Base-by-base conservation (phyloP, 2,329 filamentous ascomycete species). In the Sclerotinia minor region DNA sequence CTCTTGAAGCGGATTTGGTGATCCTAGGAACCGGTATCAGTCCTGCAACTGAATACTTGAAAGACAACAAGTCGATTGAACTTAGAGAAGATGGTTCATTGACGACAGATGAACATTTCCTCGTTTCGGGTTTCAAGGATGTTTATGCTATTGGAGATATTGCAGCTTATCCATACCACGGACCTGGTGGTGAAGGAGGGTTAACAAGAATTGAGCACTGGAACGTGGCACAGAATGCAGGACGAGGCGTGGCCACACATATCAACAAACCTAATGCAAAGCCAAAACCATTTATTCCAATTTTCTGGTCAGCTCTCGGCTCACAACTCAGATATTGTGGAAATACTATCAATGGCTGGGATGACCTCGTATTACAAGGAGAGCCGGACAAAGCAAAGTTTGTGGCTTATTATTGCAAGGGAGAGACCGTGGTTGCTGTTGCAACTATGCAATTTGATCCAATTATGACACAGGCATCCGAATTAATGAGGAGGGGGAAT, bases 131-230 rank as follows among this genome's bases (percentile, higher is more conserved):
- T 0, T 79, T 95, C 5, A 85, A 90, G 74, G 90, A 94, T 72
- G 93, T 97, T 64, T 99, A 92, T 76, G 95, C 95, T 19, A 87
- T 99, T 70, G 94, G 94, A 64, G 95, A 99, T 77, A 98, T 99
- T 70, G 94, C 95, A 17, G 94, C 91, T 0, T 97, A 92, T 79
- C 95, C 95, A 0, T 99, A 99, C 81, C 85, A 92, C 78, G 95
- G 95, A 1, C 95, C 95, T 0, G 93, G 92, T 32, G 90, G 92
- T 35, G 84, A 90, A 21, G 92, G 91, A 70, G 84, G 83, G 55
- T 84, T 85, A 24, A 87, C 90, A 0, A 89, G 95, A 71, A 97
- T 98, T 76, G 95, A 99, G 83, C 95, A 99, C 78, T 99, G 95
- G 95, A 94, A 97, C 79, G 95, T 99, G 3, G 95, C 95, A 5